phyloP scores from a whole-genome alignment of 805 yeast species.

The Isabelozyma pseudorhagii region DNA sequence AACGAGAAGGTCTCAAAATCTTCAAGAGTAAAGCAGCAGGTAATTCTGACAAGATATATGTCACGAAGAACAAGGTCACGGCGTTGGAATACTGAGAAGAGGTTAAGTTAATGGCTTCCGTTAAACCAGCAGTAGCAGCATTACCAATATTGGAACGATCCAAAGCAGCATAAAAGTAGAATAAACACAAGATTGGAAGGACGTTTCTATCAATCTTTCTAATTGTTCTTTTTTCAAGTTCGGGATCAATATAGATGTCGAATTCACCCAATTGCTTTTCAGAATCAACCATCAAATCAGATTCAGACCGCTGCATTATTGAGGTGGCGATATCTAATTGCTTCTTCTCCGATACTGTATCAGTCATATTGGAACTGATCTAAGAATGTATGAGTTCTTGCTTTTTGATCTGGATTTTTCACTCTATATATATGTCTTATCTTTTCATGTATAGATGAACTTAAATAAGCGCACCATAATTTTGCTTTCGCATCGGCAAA shows the following conservation, averaged over 20 bases:
- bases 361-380: background rate
- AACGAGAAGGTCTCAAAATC: constrained; percentile 30
- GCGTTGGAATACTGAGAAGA: constrained; percentile 40
- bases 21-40: constrained; percentile 32
- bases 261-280: background rate
- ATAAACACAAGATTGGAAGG: constrained; percentile 40
- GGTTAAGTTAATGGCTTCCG: constrained; percentile 34
- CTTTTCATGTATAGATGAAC: background rate
- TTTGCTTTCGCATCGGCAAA: background rate
- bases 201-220: constrained; percentile 41
- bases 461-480: background rate
- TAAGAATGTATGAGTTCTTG: background rate
- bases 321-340: background rate
- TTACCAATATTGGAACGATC: constrained; percentile 61
- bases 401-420: background rate
- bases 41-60: constrained; percentile 42
- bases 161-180: constrained; percentile 45
- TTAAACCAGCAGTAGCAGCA: constrained; percentile 53
- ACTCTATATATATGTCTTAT: background rate
- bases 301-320: background rate
- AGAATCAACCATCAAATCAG: background rate
- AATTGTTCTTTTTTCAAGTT: constrained; percentile 27
- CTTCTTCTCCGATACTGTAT: background rate
- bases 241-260: constrained; percentile 12
- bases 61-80: constrained; percentile 45